Percentiles rank a stretch among this genome's conserved stretches.
Evolutionary conservation across 768 basidiomycete species (phyloP).

Genomic region (Naganishia onofrii): DNA sequence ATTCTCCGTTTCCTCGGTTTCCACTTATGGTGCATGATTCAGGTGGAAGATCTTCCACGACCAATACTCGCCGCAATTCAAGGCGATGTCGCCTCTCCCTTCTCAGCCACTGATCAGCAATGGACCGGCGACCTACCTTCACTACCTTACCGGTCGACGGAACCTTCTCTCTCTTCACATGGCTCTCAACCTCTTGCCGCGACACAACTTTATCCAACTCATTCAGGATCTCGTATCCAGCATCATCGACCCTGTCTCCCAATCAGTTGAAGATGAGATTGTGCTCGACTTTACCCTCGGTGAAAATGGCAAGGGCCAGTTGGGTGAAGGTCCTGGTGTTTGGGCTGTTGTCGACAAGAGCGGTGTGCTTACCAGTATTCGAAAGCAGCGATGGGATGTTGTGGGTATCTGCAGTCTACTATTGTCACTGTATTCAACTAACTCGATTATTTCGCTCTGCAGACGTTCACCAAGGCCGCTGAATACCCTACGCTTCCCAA

Average conservation of each 20-base stretch:
- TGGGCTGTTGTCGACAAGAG: slow-evolving; percentile 82
- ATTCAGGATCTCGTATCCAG: slow-evolving; percentile 63
- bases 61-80: slow-evolving; percentile 64
- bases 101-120: slow-evolving; percentile 59
- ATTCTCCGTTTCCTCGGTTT: neutral
- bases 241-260: slow-evolving; percentile 73
- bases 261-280: slow-evolving; percentile 63
- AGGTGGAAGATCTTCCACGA: slow-evolving; percentile 29
- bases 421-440: neutral
- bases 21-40: slow-evolving; percentile 43
- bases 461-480: slow-evolving; percentile 79
- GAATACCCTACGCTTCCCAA: slow-evolving; percentile 66
- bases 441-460: slow-evolving; percentile 9
- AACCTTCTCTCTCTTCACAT: slow-evolving; percentile 74
- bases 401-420: slow-evolving; percentile 58
- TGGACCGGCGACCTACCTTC: slow-evolving; percentile 75
- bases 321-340: slow-evolving; percentile 65
- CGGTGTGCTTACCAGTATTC: slow-evolving; percentile 64
- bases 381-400: slow-evolving; percentile 77
- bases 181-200: slow-evolving; percentile 70
- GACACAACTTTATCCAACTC: slow-evolving; percentile 74
- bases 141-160: slow-evolving; percentile 82
- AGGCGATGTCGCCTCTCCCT: slow-evolving; percentile 58
- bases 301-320: slow-evolving; percentile 42
- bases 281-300: slow-evolving; percentile 75